Percentiles rank a stretch among this genome's conserved stretches.
phyloP scores from a whole-genome alignment of 805 yeast genomes.

The Saccharomycopsis babjevae region DNA sequence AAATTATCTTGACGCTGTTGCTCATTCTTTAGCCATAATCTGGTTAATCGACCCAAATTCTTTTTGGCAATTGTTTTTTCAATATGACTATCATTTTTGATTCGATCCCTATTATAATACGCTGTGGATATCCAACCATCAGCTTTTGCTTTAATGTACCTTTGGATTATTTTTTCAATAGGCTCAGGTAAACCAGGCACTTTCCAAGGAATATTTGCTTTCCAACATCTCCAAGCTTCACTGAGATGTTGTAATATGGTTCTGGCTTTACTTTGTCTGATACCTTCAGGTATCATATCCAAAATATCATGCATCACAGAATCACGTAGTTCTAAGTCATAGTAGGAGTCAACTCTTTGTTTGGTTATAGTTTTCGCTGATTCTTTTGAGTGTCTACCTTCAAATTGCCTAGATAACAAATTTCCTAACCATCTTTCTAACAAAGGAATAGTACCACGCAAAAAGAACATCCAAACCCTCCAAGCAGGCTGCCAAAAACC shows the following conservation, averaged over 20 bases:
- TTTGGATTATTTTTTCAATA: conserved; percentile 71
- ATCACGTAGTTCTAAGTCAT: conserved; percentile 85
- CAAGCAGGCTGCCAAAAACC: conserved; percentile 99
- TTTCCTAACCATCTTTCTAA: conserved; percentile 94
- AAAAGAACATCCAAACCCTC: conserved; percentile 90
- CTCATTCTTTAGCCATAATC: conserved; percentile 87
- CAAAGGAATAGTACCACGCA: conserved; percentile 86
- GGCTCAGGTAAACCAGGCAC: conserved; percentile 96
- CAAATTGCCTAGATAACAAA: conserved; percentile 83
- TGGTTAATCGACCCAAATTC: conserved; percentile 81
- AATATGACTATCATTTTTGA: conserved; percentile 79
- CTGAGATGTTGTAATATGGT: conserved; percentile 86
- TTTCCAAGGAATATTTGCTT: conserved; percentile 96
- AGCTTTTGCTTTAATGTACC: conserved; percentile 90
- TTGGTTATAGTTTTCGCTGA: conserved; percentile 90
- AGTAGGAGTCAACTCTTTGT: conserved; percentile 90
- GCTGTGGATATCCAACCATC: conserved; percentile 96
- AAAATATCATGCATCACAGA: conserved; percentile 92
- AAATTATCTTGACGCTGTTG: conserved; percentile 78
- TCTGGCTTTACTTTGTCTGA: conserved; percentile 77
- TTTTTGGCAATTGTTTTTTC: conserved; percentile 93
- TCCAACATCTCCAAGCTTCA: conserved; percentile 99
- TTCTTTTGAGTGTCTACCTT: conserved; percentile 87
- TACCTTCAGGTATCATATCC: conserved; percentile 95
- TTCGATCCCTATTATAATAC: conserved; percentile 82